A percentile compares a stretch with the other conserved stretches of the same genome.
Evolutionary conservation across 2,329 filamentous ascomycete genomes (phyloP).

Genomic region (Purpureocillium lavendulum): DNA sequence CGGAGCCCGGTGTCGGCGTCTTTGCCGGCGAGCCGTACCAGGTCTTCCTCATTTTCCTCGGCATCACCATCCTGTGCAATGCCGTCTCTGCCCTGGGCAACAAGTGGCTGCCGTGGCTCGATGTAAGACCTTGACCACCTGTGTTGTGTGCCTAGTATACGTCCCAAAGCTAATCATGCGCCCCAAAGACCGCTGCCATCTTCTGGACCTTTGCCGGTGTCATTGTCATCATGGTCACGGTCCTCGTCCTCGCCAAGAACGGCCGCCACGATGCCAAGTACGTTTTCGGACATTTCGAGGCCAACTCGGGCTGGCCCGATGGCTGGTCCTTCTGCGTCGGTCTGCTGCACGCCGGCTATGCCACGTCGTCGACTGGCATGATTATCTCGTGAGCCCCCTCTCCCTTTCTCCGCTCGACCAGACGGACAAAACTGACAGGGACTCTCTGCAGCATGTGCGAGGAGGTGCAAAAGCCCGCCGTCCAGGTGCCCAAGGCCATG

Average conservation of each 20-base stretch:
- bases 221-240: slow-evolving; percentile 53
- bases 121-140: slow-evolving; percentile 44
- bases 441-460: slow-evolving; percentile 72
- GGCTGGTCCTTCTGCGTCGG: slow-evolving; percentile 70
- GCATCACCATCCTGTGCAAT: slow-evolving; percentile 56
- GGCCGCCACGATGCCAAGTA: slow-evolving; percentile 55
- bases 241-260: slow-evolving; percentile 59
- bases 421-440: no score
- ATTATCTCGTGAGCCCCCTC: slow-evolving; percentile 56
- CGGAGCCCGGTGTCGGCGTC: slow-evolving; percentile 31
- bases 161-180: slow-evolving; percentile 5
- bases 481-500: slow-evolving; percentile 67
- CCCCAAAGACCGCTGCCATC: slow-evolving; percentile 55
- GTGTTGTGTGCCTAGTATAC: background rate
- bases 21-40: slow-evolving; percentile 51
- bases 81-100: slow-evolving; percentile 60
- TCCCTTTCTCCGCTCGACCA: background rate
- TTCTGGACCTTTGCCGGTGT: slow-evolving; percentile 68
- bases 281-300: slow-evolving; percentile 62
- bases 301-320: slow-evolving; percentile 58
- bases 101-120: slow-evolving; percentile 56
- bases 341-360: slow-evolving; percentile 64
- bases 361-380: slow-evolving; percentile 71
- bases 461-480: slow-evolving; percentile 57
- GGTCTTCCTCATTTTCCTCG: slow-evolving; percentile 63